Evolutionary conservation across 1,284 basidiomycete genomes (phyloP), one percentile per base, ranked within the genome.

Genomic region (Cutaneotrichosporon curvatum): DNA sequence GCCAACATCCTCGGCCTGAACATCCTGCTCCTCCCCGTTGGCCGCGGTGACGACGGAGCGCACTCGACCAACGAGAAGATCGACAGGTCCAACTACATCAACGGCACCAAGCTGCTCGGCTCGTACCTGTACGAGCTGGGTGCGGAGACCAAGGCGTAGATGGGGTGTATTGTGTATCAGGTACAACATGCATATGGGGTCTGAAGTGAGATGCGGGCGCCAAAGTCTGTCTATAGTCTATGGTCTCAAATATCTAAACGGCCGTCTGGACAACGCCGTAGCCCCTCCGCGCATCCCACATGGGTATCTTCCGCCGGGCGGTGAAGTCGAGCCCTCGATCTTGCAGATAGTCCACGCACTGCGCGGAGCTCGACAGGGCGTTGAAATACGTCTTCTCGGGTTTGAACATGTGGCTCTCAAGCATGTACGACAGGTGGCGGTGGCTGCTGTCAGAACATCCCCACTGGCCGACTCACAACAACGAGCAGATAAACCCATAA

Each of bases 31-130:
- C 75, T 96, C 43, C 92, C 92, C 4, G 92, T 96, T 82, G 91
- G 91, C 8, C 76, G 90, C 46, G 86, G 87, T 4, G 88, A 94
- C 63, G 92, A 98, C 62, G 92, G 60, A 85, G 87, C 74, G 83
- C 88, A 70, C 55, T 69, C 67, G 28, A 95, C 87, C 20, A 95
- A 95, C 72, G 94, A 98, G 77, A 98, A 98, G 73, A 76, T 98
- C 44, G 92, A 98, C 72, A 78, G 79, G 41, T 83, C 81, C 50
- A 98, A 98, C 77, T 97, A 85, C 74, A 86, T 97, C 61, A 78
- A 89, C 70, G 69, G 69, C 19, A 85, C 81, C 43, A 86, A 87
- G 71, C 73, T 90, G 36, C 74, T 91, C 40, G 87, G 87, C 36
- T 79, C 82, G 21, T 91, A 91, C 73, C 74, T 91, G 61, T 86